Conservation (phyloP, 2,329 filamentous ascomycete species). For the Fusarium anguioides region DNA sequence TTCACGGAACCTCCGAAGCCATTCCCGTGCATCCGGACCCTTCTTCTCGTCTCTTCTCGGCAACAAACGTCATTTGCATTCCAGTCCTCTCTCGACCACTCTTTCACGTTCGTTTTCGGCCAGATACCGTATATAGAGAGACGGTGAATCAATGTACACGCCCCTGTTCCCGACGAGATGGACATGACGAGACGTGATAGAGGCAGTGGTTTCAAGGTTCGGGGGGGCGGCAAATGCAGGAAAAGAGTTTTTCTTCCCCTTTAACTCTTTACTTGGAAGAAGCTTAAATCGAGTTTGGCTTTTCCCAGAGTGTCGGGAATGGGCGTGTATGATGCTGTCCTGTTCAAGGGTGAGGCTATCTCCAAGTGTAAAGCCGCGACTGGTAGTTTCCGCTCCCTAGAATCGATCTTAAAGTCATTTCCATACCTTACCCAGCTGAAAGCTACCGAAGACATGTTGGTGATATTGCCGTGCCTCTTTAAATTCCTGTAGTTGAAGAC, state of each 20-base stretch:
- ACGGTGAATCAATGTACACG: not conserved
- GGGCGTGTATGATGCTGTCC: conserved; percentile 1
- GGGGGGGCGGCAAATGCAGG: not conserved
- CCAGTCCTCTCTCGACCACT: conserved; percentile 20
- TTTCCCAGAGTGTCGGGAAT: not conserved
- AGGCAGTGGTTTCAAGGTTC: not conserved
- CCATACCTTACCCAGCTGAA: conserved; percentile 10
- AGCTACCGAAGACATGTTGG: not conserved
- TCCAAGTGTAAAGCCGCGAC: not conserved
- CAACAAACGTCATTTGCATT: conserved; percentile 29
- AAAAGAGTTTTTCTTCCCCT: not conserved
- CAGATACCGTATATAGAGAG: not conserved
- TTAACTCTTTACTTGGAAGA: not conserved
- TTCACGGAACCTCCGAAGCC: conserved; percentile 27
- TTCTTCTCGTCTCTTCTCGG: not conserved
- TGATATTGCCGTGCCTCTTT: not conserved
- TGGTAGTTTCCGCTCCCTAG: not conserved
- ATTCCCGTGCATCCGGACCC: conserved; percentile 5
- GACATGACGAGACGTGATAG: not conserved
- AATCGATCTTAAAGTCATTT: not conserved
- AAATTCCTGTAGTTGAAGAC: conserved; percentile 1
- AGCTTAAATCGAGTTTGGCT: not conserved
- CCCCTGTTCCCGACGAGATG: conserved; percentile 6
- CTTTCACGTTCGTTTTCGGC: conserved; percentile 23
- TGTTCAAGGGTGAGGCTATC: conserved; percentile 6